A percentile compares a stretch with the other conserved stretches of the same genome.
phyloP scores from a whole-genome alignment of 2,329 filamentous ascomycete species.

The Fusarium chuoi region DNA sequence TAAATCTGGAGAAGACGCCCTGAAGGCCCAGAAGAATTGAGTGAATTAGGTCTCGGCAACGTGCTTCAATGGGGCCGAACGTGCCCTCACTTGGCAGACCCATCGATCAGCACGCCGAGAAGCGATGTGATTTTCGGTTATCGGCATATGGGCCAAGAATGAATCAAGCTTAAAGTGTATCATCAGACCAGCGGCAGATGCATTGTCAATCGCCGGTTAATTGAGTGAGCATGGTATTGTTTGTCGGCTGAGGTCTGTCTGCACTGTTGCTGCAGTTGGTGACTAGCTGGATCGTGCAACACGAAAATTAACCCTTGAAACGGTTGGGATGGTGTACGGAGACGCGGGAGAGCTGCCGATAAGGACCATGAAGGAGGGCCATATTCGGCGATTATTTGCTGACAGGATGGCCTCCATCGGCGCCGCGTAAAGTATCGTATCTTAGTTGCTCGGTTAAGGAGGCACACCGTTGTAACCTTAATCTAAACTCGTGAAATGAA shows the following conservation, averaged over 20 bases:
- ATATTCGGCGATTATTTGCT: conserved; percentile 18
- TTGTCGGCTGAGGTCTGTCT: neutral
- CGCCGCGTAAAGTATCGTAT: neutral
- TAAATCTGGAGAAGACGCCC: conserved; percentile 18
- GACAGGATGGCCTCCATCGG: neutral
- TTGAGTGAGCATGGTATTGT: neutral
- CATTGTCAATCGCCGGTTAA: neutral
- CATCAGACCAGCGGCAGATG: neutral
- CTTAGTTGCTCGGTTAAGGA: neutral
- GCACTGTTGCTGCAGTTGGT: neutral
- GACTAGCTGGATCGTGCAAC: neutral
- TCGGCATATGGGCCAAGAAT: conserved; percentile 7
- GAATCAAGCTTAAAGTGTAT: neutral
- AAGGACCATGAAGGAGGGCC: conserved; percentile 1
- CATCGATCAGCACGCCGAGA: conserved; percentile 4
- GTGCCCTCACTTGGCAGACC: conserved; percentile 2
- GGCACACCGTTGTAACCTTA: conserved; percentile 8
- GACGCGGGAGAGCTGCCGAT: conserved; percentile 39
- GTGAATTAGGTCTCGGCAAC: neutral
- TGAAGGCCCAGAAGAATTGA: conserved; percentile 5
- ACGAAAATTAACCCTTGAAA: neutral
- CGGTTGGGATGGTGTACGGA: conserved; percentile 20
- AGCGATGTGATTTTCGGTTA: conserved; percentile 16
- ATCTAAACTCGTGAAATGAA: conserved; percentile 10
- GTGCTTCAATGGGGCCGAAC: neutral